Percentiles rank a stretch among this genome's conserved stretches.
These are phyloP conservation scores for Saxophila tyrrhenica DNA, from an alignment of 495 filamentous ascomycete genomes.

Conservation along the genomic window DNA sequence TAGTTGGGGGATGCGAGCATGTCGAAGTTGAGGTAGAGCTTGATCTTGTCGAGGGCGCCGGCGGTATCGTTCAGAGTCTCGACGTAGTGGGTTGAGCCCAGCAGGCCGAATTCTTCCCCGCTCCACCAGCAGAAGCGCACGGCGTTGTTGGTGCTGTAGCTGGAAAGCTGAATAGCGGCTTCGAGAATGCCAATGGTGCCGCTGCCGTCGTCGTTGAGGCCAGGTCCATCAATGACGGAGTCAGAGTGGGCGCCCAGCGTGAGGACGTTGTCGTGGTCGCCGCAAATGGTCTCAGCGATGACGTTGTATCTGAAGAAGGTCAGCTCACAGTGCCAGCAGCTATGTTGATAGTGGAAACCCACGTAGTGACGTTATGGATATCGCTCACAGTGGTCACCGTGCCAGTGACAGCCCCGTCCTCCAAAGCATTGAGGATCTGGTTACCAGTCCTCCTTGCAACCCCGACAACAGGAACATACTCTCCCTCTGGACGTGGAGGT, in stretches of 20 bases:
- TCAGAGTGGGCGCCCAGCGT: slow-evolving; percentile 57
- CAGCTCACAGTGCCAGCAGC: not conserved
- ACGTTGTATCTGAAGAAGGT: slow-evolving; percentile 41
- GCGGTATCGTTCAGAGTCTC: slow-evolving; percentile 28
- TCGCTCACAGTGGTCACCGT: slow-evolving; percentile 20
- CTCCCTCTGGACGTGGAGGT: slow-evolving; percentile 35
- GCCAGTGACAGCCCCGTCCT: slow-evolving; percentile 26
- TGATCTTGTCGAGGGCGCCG: slow-evolving; percentile 44
- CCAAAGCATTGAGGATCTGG: slow-evolving; percentile 34
- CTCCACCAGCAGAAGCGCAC: slow-evolving; percentile 63
- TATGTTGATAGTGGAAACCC: not conserved
- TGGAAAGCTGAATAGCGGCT: slow-evolving; percentile 47
- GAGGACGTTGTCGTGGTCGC: slow-evolving; percentile 53
- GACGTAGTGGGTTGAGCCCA: slow-evolving; percentile 55
- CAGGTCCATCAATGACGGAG: slow-evolving; percentile 50
- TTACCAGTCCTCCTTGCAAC: slow-evolving; percentile 43
- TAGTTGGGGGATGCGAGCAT: slow-evolving; percentile 71
- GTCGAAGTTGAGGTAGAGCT: slow-evolving; percentile 65
- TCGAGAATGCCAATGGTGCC: slow-evolving; percentile 54
- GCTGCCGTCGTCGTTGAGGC: slow-evolving; percentile 61
- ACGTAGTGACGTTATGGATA: slow-evolving; percentile 35
- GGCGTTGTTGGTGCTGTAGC: slow-evolving; percentile 50
- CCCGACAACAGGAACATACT: slow-evolving; percentile 42
- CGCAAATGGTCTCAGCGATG: slow-evolving; percentile 53
- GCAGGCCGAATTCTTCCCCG: slow-evolving; percentile 52